These are phyloP conservation scores for Liquidambar formosana DNA, from an alignment of 164 flowering plant genomes.

Conservation along the genomic window DNA sequence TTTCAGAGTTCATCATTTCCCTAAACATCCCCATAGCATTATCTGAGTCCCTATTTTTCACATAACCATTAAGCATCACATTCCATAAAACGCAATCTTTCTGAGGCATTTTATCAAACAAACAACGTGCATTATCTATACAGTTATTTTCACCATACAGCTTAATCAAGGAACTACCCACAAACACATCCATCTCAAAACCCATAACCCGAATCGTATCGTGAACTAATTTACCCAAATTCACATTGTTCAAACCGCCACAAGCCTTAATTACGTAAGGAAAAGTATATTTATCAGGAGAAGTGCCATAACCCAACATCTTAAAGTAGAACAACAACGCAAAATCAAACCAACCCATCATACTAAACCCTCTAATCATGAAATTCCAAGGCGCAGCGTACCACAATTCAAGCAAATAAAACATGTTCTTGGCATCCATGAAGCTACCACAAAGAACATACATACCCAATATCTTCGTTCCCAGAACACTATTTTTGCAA, in stretches of 20 bases:
- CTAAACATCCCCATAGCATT: conserved; percentile 42
- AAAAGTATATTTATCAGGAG: conserved; percentile 78
- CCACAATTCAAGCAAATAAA: conserved; percentile 38
- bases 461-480: conserved; percentile 55
- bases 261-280: conserved; percentile 80
- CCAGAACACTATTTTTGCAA: conserved; percentile 26
- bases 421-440: conserved; percentile 47
- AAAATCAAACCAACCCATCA: conserved; percentile 48
- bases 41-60: conserved; percentile 37
- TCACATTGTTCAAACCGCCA: conserved; percentile 45
- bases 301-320: conserved; percentile 65
- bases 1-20: conserved; percentile 48
- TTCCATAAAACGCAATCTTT: conserved; percentile 81
- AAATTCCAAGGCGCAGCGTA: conserved; percentile 73
- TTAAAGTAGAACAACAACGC: conserved; percentile 70
- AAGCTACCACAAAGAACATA: conserved; percentile 57
- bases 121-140: conserved; percentile 43
- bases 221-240: conserved; percentile 52
- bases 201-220: conserved; percentile 40
- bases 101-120: conserved; percentile 64
- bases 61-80: conserved; percentile 76
- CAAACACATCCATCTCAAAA: conserved; percentile 58
- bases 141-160: conserved; percentile 59
- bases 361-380: conserved; percentile 78
- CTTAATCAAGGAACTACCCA: conserved; percentile 75